phyloP scores from a whole-genome alignment of 768 basidiomycete species.

The Kwoniella botswanensis region DNA sequence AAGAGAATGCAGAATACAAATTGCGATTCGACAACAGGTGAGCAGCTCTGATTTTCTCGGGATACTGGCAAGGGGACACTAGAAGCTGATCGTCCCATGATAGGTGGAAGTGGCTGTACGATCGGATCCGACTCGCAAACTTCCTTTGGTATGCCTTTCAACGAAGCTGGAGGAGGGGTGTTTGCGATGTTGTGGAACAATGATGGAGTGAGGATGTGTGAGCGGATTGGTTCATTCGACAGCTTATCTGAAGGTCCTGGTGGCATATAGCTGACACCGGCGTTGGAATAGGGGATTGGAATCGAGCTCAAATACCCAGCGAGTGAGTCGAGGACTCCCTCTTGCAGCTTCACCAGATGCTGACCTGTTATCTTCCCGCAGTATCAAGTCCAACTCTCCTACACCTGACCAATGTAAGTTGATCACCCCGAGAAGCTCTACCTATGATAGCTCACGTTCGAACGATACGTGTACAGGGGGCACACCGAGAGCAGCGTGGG shows the following conservation, averaged over 20 bases:
- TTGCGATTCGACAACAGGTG: conserved; percentile 42
- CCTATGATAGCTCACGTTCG: not conserved
- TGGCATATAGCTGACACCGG: not conserved
- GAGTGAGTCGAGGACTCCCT: conserved; percentile 39
- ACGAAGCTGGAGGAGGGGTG: conserved; percentile 77
- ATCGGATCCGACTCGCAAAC: conserved; percentile 72
- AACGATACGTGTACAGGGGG: conserved; percentile 40
- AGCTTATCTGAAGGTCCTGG: not conserved
- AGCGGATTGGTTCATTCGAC: not conserved
- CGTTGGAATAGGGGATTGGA: conserved; percentile 49
- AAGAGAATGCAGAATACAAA: conserved; percentile 17
- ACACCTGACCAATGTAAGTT: conserved; percentile 41
- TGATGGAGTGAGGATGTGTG: conserved; percentile 64
- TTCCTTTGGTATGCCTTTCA: conserved; percentile 83
- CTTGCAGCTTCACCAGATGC: conserved; percentile 11
- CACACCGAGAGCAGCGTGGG: conserved; percentile 46
- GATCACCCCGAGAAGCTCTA: too few species aligned
- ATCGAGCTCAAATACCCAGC: conserved; percentile 46
- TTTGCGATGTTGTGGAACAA: conserved; percentile 91
- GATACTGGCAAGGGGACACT: too few species aligned
- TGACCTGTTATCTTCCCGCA: conserved; percentile 8
- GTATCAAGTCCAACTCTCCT: conserved; percentile 33
- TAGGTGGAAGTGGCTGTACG: conserved; percentile 69
- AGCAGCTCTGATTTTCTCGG: not conserved
- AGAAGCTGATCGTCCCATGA: not conserved